Evolutionary conservation across 495 filamentous ascomycete genomes (phyloP).

Genomic region (Neurospora sp.): DNA sequence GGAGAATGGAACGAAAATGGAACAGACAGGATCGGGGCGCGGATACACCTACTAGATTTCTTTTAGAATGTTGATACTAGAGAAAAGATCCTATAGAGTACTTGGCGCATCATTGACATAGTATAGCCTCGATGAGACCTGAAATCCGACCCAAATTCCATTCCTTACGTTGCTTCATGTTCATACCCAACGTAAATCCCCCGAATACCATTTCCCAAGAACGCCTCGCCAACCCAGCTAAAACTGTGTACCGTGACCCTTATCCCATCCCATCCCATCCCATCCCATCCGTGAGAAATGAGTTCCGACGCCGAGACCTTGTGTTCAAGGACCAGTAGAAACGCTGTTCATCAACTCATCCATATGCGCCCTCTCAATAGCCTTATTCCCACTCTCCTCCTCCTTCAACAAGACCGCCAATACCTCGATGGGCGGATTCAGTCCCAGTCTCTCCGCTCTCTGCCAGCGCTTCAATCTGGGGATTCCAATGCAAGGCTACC

Average conservation of each 20-base stretch:
- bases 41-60: not conserved
- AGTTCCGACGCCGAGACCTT: not conserved
- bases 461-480: conserved; percentile 76
- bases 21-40: not conserved
- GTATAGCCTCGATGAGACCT: not conserved
- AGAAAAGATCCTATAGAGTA: not conserved
- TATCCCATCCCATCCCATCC: not conserved
- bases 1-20: not conserved
- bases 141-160: not conserved
- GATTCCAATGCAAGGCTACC: conserved; percentile 81
- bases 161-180: not conserved
- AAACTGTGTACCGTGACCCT: not conserved
- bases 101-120: too few relatives aligned
- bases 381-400: conserved; percentile 39
- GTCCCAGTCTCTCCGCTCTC: conserved; percentile 63
- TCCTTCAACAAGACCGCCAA: conserved; percentile 72
- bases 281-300: too few relatives aligned
- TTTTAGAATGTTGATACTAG: not conserved
- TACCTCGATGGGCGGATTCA: conserved; percentile 88
- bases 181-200: not conserved
- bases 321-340: conserved; percentile 15
- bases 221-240: not conserved
- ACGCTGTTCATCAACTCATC: conserved; percentile 63
- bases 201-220: not conserved
- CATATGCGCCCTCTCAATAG: conserved; percentile 57